phyloP scores from a whole-genome alignment of 176 grass and related monocot genomes.

The Olyra latifolia region DNA sequence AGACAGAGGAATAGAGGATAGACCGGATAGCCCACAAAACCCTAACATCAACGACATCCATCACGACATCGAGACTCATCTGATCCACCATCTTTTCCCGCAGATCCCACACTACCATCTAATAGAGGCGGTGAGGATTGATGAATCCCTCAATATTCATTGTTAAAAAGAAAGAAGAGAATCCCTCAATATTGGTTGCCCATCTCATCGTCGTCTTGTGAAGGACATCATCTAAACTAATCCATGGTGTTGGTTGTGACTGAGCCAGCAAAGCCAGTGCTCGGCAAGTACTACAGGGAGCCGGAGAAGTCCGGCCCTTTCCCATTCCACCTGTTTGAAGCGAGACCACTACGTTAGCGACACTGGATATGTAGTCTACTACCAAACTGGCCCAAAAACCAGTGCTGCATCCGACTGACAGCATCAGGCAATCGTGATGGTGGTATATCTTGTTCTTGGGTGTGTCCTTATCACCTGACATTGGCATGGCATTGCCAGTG shows the following conservation, averaged over 20 bases:
- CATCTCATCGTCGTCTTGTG: no score
- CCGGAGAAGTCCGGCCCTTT: conserved; percentile 59
- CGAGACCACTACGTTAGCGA: conserved; percentile 61
- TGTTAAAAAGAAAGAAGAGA: no score
- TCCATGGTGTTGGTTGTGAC: conserved; percentile 38
- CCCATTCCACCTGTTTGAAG: conserved; percentile 65
- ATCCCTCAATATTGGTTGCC: no score
- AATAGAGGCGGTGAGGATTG: conserved; percentile 53
- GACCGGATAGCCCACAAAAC: no score
- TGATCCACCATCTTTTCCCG: conserved; percentile 72
- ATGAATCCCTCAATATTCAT: neutral
- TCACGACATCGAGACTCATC: conserved; percentile 78
- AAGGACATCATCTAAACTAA: no score
- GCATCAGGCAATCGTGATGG: neutral
- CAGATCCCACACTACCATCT: conserved; percentile 77
- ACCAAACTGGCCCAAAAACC: conserved; percentile 47
- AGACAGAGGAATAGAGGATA: no score
- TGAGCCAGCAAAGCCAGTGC: conserved; percentile 53
- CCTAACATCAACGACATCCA: conserved; percentile 77
- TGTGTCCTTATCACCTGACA: conserved; percentile 6
- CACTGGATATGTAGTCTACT: conserved; percentile 58
- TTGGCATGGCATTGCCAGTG: neutral
- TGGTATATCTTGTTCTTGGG: neutral
- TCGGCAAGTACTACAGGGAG: conserved; percentile 67
- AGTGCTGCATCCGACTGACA: conserved; percentile 16